phyloP scores from a whole-genome alignment of 139 green algal genomes.

The Auxenochlorella pyrenoidosa region DNA sequence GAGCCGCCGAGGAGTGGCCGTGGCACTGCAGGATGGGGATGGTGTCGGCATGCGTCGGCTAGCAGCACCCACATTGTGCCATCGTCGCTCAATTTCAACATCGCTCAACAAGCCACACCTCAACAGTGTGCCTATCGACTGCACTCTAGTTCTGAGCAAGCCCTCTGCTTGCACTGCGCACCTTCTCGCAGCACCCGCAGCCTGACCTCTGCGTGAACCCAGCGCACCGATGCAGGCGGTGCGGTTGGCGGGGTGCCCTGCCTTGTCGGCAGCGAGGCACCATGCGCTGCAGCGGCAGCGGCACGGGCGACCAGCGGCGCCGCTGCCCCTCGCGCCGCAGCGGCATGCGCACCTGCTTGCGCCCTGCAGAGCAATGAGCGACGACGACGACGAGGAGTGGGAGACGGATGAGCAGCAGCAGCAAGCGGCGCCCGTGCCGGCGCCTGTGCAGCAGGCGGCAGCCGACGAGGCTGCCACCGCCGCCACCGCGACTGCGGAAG shows the following conservation, averaged over 20 bases:
- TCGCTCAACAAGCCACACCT: background rate
- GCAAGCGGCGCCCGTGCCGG: background rate
- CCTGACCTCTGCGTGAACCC: background rate
- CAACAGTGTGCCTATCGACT: background rate
- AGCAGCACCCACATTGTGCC: background rate
- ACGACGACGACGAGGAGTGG: background rate
- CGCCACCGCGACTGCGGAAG: background rate
- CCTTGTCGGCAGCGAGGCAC: background rate
- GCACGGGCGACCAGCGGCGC: background rate
- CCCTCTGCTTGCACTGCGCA: no score
- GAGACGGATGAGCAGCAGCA: background rate
- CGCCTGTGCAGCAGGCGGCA: background rate
- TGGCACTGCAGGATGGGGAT: background rate
- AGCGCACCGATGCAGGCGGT: background rate
- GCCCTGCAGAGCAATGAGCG: constrained; percentile 12
- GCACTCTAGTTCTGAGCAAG: no score
- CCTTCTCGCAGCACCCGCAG: background rate
- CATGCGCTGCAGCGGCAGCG: background rate
- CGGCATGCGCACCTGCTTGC: constrained; percentile 1
- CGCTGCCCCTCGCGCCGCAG: background rate
- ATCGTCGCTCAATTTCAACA: background rate
- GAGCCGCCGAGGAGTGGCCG: background rate
- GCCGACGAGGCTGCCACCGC: background rate
- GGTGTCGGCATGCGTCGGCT: background rate
- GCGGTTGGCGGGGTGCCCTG: constrained; percentile 5